Conservation (phyloP, 306 rosid genomes). For the Gleditsia sinensis region DNA sequence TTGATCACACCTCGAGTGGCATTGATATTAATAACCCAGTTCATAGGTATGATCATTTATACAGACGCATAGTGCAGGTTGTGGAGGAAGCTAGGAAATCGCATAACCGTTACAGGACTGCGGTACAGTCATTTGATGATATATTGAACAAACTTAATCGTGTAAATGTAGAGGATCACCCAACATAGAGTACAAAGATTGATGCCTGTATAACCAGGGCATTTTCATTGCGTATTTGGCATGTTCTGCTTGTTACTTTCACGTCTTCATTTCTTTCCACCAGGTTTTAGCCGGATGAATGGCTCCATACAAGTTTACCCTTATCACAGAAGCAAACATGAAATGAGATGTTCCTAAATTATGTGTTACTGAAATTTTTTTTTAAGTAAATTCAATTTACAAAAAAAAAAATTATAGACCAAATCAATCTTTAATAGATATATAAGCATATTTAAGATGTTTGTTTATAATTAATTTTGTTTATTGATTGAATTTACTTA, state of each 20-base stretch:
- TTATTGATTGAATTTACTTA: no score
- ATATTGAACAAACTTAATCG: conserved; percentile 60
- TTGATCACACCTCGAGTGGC: conserved; percentile 44
- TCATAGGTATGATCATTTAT: conserved; percentile 64
- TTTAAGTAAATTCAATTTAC: no score
- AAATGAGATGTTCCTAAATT: background rate
- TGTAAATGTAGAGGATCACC: conserved; percentile 33
- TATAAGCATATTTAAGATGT: no score
- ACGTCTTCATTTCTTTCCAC: background rate
- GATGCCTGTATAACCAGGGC: conserved; percentile 5
- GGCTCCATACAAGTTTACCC: background rate
- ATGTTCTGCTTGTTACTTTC: background rate
- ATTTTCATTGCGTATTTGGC: background rate
- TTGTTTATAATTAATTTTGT: no score
- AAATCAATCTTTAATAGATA: no score
- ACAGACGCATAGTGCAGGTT: conserved; percentile 63
- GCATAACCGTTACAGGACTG: conserved; percentile 45
- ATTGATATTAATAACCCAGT: conserved; percentile 59
- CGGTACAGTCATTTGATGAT: conserved; percentile 50
- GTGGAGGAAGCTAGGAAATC: conserved; percentile 77
- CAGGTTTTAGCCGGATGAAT: background rate
- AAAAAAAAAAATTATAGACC: no score
- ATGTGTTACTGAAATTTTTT: no score
- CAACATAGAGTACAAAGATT: conserved; percentile 6
- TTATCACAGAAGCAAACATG: background rate